phyloP scores from a whole-genome alignment of 106 monocot genomes.

The Platanthera guangdongensis region DNA sequence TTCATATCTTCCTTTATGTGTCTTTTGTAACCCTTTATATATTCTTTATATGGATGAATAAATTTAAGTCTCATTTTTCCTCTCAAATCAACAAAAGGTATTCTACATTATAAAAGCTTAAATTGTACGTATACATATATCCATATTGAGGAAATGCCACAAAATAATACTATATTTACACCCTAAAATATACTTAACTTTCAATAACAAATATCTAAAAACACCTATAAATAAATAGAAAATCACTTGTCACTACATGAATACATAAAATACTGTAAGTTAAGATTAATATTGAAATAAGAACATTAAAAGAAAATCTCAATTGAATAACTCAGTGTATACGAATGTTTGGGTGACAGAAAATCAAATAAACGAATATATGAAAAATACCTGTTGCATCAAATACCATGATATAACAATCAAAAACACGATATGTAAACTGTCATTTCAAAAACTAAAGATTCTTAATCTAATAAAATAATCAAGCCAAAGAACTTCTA shows the following conservation, averaged over 20 bases:
- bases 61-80: no score
- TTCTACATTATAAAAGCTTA: no score
- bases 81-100: no score
- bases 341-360: no score
- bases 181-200: background rate
- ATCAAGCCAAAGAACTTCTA: background rate
- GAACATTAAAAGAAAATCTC: background rate
- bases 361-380: no score
- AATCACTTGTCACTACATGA: background rate
- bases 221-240: background rate
- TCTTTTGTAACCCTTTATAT: no score
- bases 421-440: background rate
- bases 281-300: background rate
- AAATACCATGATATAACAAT: background rate
- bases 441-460: background rate
- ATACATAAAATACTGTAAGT: no score
- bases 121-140: no score
- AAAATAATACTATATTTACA: no score
- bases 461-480: background rate
- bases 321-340: background rate
- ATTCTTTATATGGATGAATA: no score
- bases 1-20: no score
- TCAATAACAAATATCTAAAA: background rate
- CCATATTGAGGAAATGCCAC: no score
- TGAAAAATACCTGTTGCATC: background rate